Conservation (phyloP, 208 protist genomes). For the Crithidia expoeki region DNA sequence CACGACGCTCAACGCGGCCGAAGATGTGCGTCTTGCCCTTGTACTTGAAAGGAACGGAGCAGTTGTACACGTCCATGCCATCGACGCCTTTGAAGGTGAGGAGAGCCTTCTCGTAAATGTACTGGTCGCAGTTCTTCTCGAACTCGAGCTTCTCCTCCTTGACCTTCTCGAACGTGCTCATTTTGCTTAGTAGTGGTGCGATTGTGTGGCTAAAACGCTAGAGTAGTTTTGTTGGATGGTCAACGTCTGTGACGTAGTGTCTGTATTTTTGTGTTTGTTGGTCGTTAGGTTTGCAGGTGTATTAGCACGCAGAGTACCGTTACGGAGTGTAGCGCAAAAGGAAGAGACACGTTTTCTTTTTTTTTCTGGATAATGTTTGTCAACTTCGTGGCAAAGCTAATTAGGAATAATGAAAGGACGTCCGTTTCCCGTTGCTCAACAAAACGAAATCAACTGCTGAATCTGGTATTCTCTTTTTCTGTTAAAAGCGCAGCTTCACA, state of each 20-base stretch:
- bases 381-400: too few relatives aligned
- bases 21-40: conserved; percentile 47
- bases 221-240: not conserved
- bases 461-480: not conserved
- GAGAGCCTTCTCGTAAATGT: conserved; percentile 34
- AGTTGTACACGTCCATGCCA: conserved; percentile 65
- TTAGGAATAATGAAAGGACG: too few relatives aligned
- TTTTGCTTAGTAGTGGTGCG: conserved; percentile 9
- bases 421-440: too few relatives aligned
- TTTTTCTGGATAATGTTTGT: not conserved
- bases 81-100: conserved; percentile 58
- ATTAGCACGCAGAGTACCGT: not conserved
- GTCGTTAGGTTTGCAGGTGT: not conserved
- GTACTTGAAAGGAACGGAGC: conserved; percentile 53
- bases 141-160: conserved; percentile 51
- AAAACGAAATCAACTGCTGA: too few relatives aligned
- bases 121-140: conserved; percentile 45
- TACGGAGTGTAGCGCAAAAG: not conserved
- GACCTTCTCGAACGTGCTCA: conserved; percentile 43
- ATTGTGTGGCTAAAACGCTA: not conserved
- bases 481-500: not conserved
- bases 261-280: not conserved
- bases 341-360: not conserved
- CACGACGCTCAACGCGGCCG: conserved; percentile 50
- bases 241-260: not conserved